Base-by-base conservation (phyloP, 208 protist species). In the Phytomonas sp. region DNA sequence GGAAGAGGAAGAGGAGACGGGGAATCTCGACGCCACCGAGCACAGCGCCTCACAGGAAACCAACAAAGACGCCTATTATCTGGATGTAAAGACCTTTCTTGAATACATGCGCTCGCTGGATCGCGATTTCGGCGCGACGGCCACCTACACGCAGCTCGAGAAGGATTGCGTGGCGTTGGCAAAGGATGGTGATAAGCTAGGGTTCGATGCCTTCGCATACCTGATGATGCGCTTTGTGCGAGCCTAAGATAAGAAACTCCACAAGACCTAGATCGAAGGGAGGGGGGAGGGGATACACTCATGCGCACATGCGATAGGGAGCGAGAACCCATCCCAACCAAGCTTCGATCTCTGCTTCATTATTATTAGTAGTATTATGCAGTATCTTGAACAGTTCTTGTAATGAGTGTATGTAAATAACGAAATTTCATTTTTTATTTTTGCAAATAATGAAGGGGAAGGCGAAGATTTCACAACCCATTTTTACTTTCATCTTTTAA, bases 121-220 rank as follows among this genome's bases (percentile, higher is more conserved):
- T 51, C 81, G 87, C 60, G 80, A 81, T 68, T 84, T 90, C 71
- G 87, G 87, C n/a, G 82, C 82, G 56, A 66, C 71, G 20, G 32
- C 43, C 13, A 76, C 73, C 51, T 87, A 83, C 72, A 75, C 74
- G 73, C 64, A 59, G 60, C 80, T 89, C 13, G 67, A 65, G 71
- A 70, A 70, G n/a, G 84, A 85, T 23, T 81, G 77, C 9, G 72
- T 75, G 70, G 70, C 73, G 9, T 74, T 93, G 6, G 78, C 84
- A 23, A 62, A 65, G 20, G 78, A 87, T 62, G 84, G 79, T n/a
- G 36, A 40, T 33, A 65, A 71, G 13, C 74, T 93, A 23, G 79
- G 74, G 66, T 93, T 88, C 68, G 87, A 93, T 53, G 84, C 83
- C 30, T 93, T 93, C 72, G 82, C 87, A n/a, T 93, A 84, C 72